Evolutionary conservation across 2,329 filamentous ascomycete genomes (phyloP), one percentile per base, ranked within the genome.

Genomic region (Xylaria sp.): DNA sequence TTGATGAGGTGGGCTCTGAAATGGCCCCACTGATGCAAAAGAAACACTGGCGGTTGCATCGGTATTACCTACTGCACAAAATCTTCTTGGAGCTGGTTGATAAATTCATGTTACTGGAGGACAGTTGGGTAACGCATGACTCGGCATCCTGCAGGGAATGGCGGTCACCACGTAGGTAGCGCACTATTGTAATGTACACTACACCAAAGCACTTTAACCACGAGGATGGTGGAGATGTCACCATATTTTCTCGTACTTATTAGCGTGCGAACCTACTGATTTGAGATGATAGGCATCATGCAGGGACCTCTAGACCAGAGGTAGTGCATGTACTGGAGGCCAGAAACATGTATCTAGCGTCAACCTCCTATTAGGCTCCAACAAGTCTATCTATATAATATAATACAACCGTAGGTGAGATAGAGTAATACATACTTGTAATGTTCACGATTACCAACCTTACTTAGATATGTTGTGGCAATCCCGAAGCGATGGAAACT

Each of bases 281-380:
- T 70, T 70, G 65, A 68, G 66, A 63, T 65, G 68, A 53, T 51
- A 45, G 51, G 68, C 50, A 56, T 68, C 65, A 70, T 70, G 68
- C 68, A 70, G 68, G 68, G 68, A 57, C 68, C 57, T 65, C 48
- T 42, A 50, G 34, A 53, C 21, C 55, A 17, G 27, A 6, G 3
- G 21, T 51, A 51, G 48, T 24, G 47, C 5, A 50, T 24, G 19
- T 42, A 42, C 8, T 30, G 47, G 11, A 42, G 39, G 12, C 39
- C 39, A 42, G 42, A 47, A 47, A 47, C 42, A 47, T 17, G n/a
- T 47, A 11, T 45, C 39, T 45, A 45, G 39, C 12, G 39, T n/a
- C 39, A 12, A 47, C 17, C n/a, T 19, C 42, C 17, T 19, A 47
- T 6, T 17, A 17, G n/a, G n/a, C n/a, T n/a, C n/a, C n/a, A n/a